Conservation (phyloP, 768 basidiomycete species). For the Kwoniella bestiolae region DNA sequence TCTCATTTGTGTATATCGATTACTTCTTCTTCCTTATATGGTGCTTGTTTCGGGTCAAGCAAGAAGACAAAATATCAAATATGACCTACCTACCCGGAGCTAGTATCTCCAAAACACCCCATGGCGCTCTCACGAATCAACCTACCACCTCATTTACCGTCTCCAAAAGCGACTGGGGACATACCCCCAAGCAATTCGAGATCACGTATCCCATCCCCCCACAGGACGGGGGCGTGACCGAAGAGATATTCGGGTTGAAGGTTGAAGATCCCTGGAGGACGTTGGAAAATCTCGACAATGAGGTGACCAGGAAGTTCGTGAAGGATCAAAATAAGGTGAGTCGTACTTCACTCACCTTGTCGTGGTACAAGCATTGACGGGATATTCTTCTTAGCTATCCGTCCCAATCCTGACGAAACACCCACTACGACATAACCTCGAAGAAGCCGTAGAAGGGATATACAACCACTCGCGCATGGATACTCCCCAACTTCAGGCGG, state of each 20-base stretch:
- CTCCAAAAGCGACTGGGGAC: constrained; percentile 1
- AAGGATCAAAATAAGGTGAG: constrained; percentile 21
- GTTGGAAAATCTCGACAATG: constrained; percentile 17
- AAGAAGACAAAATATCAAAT: not conserved
- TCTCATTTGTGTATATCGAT: not conserved
- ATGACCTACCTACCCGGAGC: not conserved
- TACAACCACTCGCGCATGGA: constrained; percentile 19
- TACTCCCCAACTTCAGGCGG: constrained; percentile 9
- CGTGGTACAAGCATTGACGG: too few species aligned
- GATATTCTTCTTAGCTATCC: constrained; percentile 9
- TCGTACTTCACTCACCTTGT: not conserved
- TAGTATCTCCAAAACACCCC: not conserved
- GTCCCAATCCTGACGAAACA: constrained; percentile 13
- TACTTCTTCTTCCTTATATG: not conserved
- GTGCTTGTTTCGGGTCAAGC: not conserved
- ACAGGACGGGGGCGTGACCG: constrained; percentile 14
- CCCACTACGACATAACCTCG: constrained; percentile 9
- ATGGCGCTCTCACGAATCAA: not conserved
- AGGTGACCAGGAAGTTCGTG: constrained; percentile 9
- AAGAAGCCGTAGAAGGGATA: constrained; percentile 8
- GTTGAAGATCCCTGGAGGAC: constrained; percentile 27
- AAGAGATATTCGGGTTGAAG: constrained; percentile 15
- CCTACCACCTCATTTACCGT: not conserved
- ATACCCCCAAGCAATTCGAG: not conserved
- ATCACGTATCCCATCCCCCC: constrained; percentile 14